Conservation (phyloP, 305 asterid genomes). For the Caryopteris hybrid region DNA sequence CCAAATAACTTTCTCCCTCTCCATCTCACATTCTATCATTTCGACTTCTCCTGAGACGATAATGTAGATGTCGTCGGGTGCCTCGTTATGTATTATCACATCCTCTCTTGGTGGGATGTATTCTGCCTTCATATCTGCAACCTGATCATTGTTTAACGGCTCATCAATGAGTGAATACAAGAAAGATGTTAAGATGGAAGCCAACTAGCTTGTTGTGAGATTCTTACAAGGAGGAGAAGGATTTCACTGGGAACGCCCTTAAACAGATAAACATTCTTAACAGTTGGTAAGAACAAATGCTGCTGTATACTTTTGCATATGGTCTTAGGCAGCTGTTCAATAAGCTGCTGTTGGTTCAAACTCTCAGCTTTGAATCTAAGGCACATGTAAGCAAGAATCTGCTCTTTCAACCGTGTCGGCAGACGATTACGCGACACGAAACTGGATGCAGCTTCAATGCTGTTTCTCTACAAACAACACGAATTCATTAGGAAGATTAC, state of each 20-base stretch:
- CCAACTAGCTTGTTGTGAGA: too few species aligned
- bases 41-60: constrained; percentile 94
- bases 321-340: constrained; percentile 75
- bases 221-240: constrained; percentile 52
- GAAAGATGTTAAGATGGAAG: too few species aligned
- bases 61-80: constrained; percentile 76
- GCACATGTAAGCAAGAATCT: constrained; percentile 85
- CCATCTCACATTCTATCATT: constrained; percentile 57
- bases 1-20: constrained; percentile 52
- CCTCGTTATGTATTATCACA: constrained; percentile 71
- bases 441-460: constrained; percentile 85
- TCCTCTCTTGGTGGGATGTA: constrained; percentile 95
- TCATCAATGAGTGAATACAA: not conserved
- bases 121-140: constrained; percentile 79
- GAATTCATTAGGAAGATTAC: too few species aligned
- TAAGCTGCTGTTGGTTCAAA: constrained; percentile 78
- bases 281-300: constrained; percentile 75
- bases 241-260: constrained; percentile 64
- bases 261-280: constrained; percentile 72
- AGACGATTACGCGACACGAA: constrained; percentile 69
- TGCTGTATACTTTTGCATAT: constrained; percentile 70
- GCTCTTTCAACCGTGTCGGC: constrained; percentile 75
- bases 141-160: constrained; percentile 30
- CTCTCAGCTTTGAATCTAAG: constrained; percentile 81
- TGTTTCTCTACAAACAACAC: constrained; percentile 52